phyloP scores from a whole-genome alignment of 345 rosid species.

The Populus tremula region DNA sequence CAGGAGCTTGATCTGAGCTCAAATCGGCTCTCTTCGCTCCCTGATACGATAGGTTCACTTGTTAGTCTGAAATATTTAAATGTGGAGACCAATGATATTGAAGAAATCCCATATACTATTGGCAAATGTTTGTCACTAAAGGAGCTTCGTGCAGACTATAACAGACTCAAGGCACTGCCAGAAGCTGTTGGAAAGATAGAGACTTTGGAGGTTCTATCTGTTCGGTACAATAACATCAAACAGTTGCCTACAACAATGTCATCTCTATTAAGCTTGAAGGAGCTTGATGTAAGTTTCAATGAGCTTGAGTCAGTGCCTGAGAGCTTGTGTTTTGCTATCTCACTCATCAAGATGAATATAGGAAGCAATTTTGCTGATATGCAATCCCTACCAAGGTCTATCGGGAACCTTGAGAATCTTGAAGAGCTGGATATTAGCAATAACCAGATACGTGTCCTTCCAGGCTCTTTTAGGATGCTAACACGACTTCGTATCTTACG shows the following conservation, averaged over 20 bases:
- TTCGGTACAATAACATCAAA: conserved; percentile 85
- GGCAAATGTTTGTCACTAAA: conserved; percentile 63
- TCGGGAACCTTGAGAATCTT: conserved; percentile 90
- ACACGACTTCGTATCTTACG: conserved; percentile 58
- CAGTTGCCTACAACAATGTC: conserved; percentile 92
- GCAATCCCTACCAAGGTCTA: conserved; percentile 73
- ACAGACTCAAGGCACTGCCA: conserved; percentile 92
- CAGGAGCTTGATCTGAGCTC: conserved; percentile 89
- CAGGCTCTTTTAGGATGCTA: conserved; percentile 79
- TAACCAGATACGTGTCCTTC: conserved; percentile 88
- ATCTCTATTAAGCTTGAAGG: conserved; percentile 65
- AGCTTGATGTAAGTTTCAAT: conserved; percentile 91
- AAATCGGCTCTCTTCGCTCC: conserved; percentile 59
- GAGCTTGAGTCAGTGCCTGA: conserved; percentile 96
- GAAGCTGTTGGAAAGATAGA: conserved; percentile 92
- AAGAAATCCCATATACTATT: conserved; percentile 78
- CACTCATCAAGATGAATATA: conserved; percentile 79
- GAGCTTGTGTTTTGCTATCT: conserved; percentile 82
- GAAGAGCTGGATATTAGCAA: conserved; percentile 94
- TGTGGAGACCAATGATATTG: conserved; percentile 81
- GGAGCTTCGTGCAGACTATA: conserved; percentile 86
- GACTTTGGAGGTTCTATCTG: conserved; percentile 65
- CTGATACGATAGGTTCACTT: conserved; percentile 73
- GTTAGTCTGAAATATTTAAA: conserved; percentile 57
- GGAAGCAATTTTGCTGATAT: conserved; percentile 95